phyloP scores from a whole-genome alignment of 257 asterid species.

The Solanum bulbocastanum region DNA sequence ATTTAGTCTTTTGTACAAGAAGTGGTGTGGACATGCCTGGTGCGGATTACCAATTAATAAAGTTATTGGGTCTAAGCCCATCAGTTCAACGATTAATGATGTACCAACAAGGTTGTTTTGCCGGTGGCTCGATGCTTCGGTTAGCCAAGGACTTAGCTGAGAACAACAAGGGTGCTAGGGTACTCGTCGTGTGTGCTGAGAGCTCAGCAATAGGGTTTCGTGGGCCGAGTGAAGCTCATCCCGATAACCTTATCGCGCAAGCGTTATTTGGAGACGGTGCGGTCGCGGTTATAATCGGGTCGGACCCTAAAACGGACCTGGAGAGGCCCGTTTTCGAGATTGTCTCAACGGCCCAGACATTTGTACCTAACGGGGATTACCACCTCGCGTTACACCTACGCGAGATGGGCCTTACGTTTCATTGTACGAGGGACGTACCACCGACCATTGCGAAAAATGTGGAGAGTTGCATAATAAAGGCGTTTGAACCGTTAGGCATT shows the following conservation, averaged over 20 bases:
- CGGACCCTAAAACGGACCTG: background rate
- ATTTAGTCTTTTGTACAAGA: conserved; percentile 2
- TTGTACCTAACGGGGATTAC: background rate
- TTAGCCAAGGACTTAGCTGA: conserved; percentile 3
- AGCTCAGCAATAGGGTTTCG: conserved; percentile 1
- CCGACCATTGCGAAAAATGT: background rate
- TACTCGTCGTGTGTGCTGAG: background rate
- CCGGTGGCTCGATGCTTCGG: background rate
- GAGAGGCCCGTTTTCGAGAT: background rate
- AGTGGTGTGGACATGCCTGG: conserved; percentile 6
- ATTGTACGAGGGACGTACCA: background rate
- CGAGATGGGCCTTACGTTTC: background rate
- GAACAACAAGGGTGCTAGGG: background rate
- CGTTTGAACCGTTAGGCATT: background rate
- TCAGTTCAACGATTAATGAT: background rate
- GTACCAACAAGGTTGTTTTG: conserved; percentile 3
- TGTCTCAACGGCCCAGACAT: background rate
- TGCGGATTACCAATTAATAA: background rate
- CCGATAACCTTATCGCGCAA: background rate
- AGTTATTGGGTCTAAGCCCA: conserved; percentile 1
- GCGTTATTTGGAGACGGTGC: background rate
- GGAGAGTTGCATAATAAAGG: background rate
- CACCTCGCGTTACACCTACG: background rate
- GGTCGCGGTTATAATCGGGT: background rate
- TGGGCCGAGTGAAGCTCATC: background rate